Evolutionary conservation across 2,329 filamentous ascomycete species (phyloP).

Genomic region (Ploettnerulaceae sp.): DNA sequence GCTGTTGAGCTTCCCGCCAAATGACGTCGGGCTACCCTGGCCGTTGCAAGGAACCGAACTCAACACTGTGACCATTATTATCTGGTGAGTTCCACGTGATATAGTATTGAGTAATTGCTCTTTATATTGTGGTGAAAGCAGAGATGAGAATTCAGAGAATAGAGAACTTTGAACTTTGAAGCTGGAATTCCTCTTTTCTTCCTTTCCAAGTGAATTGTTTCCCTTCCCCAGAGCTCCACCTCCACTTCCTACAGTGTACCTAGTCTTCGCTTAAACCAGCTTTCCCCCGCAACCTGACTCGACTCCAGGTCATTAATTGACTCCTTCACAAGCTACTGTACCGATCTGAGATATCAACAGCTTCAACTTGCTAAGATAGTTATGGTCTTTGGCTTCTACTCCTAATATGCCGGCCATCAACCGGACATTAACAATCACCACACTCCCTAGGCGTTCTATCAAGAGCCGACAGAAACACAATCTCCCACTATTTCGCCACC

Average conservation of each 20-base stretch:
- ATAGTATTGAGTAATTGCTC: not conserved
- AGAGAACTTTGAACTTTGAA: too few relatives aligned
- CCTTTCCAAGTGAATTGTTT: not conserved
- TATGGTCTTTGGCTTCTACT: conserved; percentile 16
- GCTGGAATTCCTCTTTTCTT: too few relatives aligned
- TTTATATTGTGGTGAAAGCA: not conserved
- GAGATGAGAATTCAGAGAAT: too few relatives aligned
- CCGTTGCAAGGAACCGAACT: conserved; percentile 8
- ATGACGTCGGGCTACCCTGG: conserved; percentile 22
- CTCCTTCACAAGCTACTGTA: conserved; percentile 5
- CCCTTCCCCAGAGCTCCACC: conserved; percentile 12
- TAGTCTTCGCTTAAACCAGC: conserved; percentile 8
- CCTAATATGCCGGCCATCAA: conserved; percentile 23
- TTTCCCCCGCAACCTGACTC: conserved; percentile 7
- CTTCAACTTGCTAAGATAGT: conserved; percentile 16
- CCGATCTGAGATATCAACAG: not conserved
- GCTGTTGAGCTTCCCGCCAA: conserved; percentile 8
- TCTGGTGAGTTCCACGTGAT: too few relatives aligned
- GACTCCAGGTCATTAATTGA: not conserved
- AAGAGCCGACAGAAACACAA: not conserved
- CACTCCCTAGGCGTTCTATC: not conserved
- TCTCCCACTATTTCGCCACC: conserved; percentile 12
- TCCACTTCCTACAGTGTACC: not conserved
- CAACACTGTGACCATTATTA: too few relatives aligned
- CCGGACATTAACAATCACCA: conserved; percentile 17